These are phyloP conservation scores for Camelina neglecta DNA, from an alignment of 345 rosid genomes.

Conservation along the genomic window DNA sequence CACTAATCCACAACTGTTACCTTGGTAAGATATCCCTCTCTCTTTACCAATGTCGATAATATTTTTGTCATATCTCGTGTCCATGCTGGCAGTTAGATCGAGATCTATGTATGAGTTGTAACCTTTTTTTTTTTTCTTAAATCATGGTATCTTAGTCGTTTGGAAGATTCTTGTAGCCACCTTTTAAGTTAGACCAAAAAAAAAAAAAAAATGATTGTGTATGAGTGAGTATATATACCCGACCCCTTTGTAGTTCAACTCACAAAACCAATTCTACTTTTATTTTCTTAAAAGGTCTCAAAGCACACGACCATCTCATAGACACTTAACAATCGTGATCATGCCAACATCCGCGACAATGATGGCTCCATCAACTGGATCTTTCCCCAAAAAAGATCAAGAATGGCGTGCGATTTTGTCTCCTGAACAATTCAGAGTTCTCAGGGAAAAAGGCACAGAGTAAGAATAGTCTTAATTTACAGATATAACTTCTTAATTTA, in stretches of 20 bases:
- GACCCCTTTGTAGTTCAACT: conserved; percentile 5
- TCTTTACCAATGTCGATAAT: neutral
- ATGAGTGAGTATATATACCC: neutral
- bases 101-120: neutral
- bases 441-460: conserved; percentile 86
- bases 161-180: neutral
- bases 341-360: conserved; percentile 9
- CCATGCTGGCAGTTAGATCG: neutral
- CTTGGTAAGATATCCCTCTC: neutral
- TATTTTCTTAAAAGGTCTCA: neutral
- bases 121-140: neutral
- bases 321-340: neutral
- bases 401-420: conserved; percentile 86
- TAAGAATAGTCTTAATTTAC: conserved; percentile 37
- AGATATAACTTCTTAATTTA: neutral
- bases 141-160: neutral
- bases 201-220: neutral
- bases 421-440: conserved; percentile 78
- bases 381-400: conserved; percentile 69
- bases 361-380: conserved; percentile 49
- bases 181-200: neutral
- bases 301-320: conserved; percentile 7
- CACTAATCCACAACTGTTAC: neutral
- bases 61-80: neutral
- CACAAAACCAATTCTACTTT: neutral